Conservation (phyloP, 805 yeast genomes). For the Nakazawaea wyomingensis region DNA sequence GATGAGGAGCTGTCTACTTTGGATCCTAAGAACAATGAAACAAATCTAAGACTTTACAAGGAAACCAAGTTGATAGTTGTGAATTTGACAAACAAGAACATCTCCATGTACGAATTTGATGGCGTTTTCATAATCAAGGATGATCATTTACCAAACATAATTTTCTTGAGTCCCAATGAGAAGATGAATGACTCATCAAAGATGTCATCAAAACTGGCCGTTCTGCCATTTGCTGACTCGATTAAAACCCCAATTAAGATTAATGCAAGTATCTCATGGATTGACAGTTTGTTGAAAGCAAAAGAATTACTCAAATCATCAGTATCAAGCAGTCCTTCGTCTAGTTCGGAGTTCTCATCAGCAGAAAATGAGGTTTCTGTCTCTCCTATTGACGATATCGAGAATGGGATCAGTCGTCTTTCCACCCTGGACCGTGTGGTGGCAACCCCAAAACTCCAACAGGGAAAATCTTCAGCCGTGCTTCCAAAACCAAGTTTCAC, state of each 20-base stretch:
- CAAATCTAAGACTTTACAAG: slow-evolving; percentile 2
- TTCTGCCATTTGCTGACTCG: too few relatives aligned
- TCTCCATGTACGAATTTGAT: slow-evolving; percentile 76
- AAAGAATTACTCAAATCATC: slow-evolving; percentile 43
- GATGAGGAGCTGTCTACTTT: slow-evolving; percentile 14
- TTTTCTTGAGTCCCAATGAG: slow-evolving; percentile 9
- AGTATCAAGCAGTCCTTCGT: not conserved
- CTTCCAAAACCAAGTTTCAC: not conserved
- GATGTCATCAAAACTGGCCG: too few relatives aligned
- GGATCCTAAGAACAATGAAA: slow-evolving; percentile 3
- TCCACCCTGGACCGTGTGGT: not conserved
- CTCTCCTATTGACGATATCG: slow-evolving; percentile 1
- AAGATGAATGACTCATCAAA: slow-evolving; percentile 44
- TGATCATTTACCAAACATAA: slow-evolving; percentile 23
- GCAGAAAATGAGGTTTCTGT: slow-evolving; percentile 4
- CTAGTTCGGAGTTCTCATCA: slow-evolving; percentile 3
- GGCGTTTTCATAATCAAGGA: slow-evolving; percentile 31
- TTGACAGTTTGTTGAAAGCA: slow-evolving; percentile 62
- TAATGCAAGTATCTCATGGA: slow-evolving; percentile 56
- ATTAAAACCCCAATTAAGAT: too few relatives aligned
- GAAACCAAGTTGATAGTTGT: slow-evolving; percentile 28
- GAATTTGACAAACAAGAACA: slow-evolving; percentile 42
- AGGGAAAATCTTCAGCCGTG: not conserved
- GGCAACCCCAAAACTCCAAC: not conserved
- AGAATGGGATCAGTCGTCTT: not conserved